Evolutionary conservation across 768 basidiomycete genomes (phyloP).

Genomic region (Rubroboletus pulcherrimus): DNA sequence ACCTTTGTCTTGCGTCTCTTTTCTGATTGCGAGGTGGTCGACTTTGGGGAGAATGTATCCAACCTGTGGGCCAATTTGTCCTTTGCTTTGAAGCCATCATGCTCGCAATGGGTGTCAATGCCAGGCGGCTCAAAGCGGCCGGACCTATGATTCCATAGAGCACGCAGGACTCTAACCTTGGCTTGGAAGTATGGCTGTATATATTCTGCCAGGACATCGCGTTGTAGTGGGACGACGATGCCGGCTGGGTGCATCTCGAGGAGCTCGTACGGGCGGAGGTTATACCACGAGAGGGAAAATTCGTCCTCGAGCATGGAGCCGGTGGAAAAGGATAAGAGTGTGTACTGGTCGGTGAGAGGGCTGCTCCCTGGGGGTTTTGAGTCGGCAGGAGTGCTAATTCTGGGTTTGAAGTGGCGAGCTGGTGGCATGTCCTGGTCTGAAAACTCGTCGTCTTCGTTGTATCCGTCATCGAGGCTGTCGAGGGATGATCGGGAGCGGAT

Average conservation of each 20-base stretch:
- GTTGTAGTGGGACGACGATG: constrained; percentile 41
- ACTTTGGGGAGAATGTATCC: constrained; percentile 8
- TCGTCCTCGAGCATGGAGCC: constrained; percentile 71
- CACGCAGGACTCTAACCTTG: constrained; percentile 48
- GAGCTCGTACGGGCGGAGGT: constrained; percentile 58
- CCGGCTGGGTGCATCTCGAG: constrained; percentile 60
- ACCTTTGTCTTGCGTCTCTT: constrained; percentile 36
- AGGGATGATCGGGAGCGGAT: constrained; percentile 13
- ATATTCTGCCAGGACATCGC: constrained; percentile 40
- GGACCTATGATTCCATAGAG: constrained; percentile 33
- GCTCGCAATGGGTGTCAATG: not conserved
- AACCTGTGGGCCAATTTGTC: constrained; percentile 9
- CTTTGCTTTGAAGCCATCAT: constrained; percentile 7
- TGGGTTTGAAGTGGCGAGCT: not conserved
- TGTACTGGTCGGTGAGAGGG: constrained; percentile 38
- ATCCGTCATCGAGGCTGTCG: constrained; percentile 27
- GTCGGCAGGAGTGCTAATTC: constrained; percentile 8
- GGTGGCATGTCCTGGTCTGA: constrained; percentile 26
- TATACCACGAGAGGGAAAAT: constrained; percentile 53
- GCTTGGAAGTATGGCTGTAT: constrained; percentile 58
- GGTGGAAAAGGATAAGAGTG: constrained; percentile 62
- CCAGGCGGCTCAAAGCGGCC: constrained; percentile 27
- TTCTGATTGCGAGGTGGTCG: constrained; percentile 10
- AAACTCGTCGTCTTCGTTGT: constrained; percentile 32
- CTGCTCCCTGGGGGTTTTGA: constrained; percentile 8